Conservation (phyloP, 2,329 filamentous ascomycete species). For the Fusarium beomiforme region DNA sequence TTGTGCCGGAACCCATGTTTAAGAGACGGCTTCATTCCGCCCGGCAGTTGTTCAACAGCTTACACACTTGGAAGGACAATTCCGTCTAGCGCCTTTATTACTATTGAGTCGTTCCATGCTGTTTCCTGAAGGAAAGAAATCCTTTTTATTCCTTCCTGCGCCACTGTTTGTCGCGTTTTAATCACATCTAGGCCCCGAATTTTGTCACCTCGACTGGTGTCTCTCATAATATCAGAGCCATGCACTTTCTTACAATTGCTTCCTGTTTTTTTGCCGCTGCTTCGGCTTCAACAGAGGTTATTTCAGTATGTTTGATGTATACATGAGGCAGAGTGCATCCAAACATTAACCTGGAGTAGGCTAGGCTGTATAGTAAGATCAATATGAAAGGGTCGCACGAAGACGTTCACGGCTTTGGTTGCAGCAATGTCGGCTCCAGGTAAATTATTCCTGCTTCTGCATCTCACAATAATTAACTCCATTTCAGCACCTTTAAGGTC, state of each 20-base stretch:
- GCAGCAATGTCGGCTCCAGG: not conserved
- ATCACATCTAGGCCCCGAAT: not conserved
- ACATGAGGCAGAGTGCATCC: no score
- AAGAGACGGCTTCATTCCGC: not conserved
- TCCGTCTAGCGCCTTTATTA: not conserved
- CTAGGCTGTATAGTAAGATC: not conserved
- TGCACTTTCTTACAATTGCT: not conserved
- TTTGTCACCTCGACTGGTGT: not conserved
- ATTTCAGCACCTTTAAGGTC: not conserved
- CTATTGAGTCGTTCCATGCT: no score
- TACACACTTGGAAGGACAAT: not conserved
- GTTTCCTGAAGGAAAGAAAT: no score
- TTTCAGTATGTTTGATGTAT: not conserved
- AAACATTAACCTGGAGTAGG: not conserved
- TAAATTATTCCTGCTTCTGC: not conserved
- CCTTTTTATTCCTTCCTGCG: no score
- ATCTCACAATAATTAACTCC: not conserved
- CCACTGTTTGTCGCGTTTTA: not conserved
- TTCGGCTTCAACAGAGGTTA: not conserved
- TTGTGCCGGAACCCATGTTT: not conserved
- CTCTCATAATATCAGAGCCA: not conserved
- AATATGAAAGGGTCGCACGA: not conserved
- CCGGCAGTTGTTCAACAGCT: no score
- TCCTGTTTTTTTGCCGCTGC: not conserved
- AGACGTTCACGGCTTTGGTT: not conserved